Conservation (phyloP, 140 eudicot genomes). For the Cichorium intybus region DNA sequence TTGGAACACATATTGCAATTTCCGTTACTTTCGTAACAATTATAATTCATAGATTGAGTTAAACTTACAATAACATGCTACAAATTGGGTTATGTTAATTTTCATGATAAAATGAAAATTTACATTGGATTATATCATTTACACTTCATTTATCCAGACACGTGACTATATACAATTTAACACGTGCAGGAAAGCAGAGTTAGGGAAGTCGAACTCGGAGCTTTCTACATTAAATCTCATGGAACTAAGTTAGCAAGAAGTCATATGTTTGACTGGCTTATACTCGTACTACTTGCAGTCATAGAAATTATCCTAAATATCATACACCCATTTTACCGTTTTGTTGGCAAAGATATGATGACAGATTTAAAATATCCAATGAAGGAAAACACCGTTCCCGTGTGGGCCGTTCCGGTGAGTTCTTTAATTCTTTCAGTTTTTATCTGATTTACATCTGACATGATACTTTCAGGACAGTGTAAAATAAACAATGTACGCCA, state of each 20-base stretch:
- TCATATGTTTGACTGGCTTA: slow-evolving; percentile 82
- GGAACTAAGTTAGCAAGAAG: slow-evolving; percentile 53
- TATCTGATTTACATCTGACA: too few relatives aligned
- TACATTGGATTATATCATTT: too few relatives aligned
- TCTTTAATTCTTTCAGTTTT: background rate
- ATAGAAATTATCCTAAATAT: slow-evolving; percentile 55
- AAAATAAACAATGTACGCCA: too few relatives aligned
- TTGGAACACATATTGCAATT: too few relatives aligned
- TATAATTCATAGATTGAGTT: too few relatives aligned
- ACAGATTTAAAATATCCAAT: slow-evolving; percentile 74
- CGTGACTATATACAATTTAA: background rate
- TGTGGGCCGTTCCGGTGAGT: slow-evolving; percentile 89
- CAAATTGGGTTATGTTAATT: too few relatives aligned
- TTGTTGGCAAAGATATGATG: slow-evolving; percentile 78
- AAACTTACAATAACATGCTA: too few relatives aligned
- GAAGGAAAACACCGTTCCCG: slow-evolving; percentile 81
- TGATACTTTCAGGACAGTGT: too few relatives aligned
- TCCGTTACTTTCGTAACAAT: too few relatives aligned
- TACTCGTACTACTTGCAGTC: slow-evolving; percentile 49
- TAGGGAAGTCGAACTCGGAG: slow-evolving; percentile 57
- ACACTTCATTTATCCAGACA: too few relatives aligned
- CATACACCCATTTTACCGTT: slow-evolving; percentile 72
- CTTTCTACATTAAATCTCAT: slow-evolving; percentile 64
- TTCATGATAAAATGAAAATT: too few relatives aligned
- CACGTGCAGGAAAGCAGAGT: slow-evolving; percentile 39